phyloP scores from a whole-genome alignment of 352 stramenopile species.

The Pythium oligandrum region DNA sequence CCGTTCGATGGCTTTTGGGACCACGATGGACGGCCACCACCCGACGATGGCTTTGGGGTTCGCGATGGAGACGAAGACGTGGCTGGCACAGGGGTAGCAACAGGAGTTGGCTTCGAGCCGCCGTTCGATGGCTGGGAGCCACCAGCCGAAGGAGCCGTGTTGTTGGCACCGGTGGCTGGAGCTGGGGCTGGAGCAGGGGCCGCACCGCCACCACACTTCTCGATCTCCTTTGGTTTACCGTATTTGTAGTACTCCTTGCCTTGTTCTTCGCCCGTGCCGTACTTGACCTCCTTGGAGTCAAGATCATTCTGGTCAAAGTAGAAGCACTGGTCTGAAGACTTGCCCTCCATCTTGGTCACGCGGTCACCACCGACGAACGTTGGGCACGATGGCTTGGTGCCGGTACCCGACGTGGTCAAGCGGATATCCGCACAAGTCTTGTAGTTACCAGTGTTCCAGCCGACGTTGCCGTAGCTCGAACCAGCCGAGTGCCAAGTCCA shows the following conservation, averaged over 20 bases:
- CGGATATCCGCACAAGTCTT: constrained; percentile 54
- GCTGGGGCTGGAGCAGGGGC: no score
- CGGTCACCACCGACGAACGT: constrained; percentile 48
- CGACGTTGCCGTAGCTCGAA: constrained; percentile 47
- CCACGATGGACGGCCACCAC: no score
- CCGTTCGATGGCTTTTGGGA: no score
- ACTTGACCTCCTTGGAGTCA: constrained; percentile 34
- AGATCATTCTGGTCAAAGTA: constrained; percentile 58
- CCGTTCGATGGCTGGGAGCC: no score
- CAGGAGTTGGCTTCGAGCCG: no score
- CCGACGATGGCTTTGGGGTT: no score
- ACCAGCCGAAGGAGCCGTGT: no score
- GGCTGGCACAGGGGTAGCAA: no score
- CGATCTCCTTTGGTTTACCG: constrained; percentile 37
- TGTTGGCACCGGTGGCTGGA: no score
- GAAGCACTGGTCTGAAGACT: constrained; percentile 40
- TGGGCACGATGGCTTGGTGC: constrained; percentile 30
- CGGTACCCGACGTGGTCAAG: constrained; percentile 30
- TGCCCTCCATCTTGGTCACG: constrained; percentile 37
- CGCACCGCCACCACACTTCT: constrained; percentile 30
- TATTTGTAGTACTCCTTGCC: constrained; percentile 41
- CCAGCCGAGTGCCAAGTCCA: constrained; percentile 49
- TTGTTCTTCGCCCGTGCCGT: constrained; percentile 40
- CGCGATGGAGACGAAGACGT: no score
- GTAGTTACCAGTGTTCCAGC: constrained; percentile 42